These are phyloP conservation scores for Tulasnella sp. DNA, from an alignment of 768 basidiomycete genomes.

Conservation along the genomic window DNA sequence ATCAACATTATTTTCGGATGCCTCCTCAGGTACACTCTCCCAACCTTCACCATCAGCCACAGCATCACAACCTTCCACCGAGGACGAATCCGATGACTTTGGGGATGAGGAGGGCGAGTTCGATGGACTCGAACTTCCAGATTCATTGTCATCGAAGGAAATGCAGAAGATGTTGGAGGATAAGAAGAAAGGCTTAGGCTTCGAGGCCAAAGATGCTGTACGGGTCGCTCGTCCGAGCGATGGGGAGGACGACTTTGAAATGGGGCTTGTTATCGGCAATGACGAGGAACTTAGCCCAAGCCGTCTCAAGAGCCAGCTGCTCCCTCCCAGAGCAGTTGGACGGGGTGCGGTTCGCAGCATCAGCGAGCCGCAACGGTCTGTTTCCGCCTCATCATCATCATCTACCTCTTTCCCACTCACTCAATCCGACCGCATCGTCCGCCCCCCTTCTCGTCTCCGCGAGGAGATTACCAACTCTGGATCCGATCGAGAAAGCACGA, in stretches of 20 bases:
- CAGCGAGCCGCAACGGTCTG: constrained; percentile 42
- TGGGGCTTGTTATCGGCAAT: constrained; percentile 74
- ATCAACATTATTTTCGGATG: constrained; percentile 72
- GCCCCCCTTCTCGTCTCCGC: constrained; percentile 53
- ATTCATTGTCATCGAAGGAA: constrained; percentile 53
- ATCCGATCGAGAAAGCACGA: constrained; percentile 4
- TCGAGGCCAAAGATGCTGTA: constrained; percentile 44
- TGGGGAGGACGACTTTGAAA: constrained; percentile 74
- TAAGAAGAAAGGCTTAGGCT: constrained; percentile 44
- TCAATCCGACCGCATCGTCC: constrained; percentile 34
- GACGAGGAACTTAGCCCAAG: constrained; percentile 77
- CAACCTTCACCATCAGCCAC: constrained; percentile 46
- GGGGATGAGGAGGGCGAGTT: constrained; percentile 54
- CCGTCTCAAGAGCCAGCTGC: constrained; percentile 38
- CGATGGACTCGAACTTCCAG: constrained; percentile 73
- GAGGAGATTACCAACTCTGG: constrained; percentile 31
- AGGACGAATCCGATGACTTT: constrained; percentile 50
- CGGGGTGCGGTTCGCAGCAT: constrained; percentile 29
- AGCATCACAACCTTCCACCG: constrained; percentile 57
- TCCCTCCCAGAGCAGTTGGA: constrained; percentile 9
- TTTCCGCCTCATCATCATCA: constrained; percentile 26
- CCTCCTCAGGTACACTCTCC: constrained; percentile 69
- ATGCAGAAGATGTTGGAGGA: constrained; percentile 45
- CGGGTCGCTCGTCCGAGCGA: constrained; percentile 43
- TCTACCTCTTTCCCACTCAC: constrained; percentile 24